A percentile compares a stretch with the other conserved stretches of the same genome.
These are phyloP conservation scores for Clarireedia sp. DNA, from an alignment of 2,329 filamentous ascomycete genomes.

Conservation along the genomic window DNA sequence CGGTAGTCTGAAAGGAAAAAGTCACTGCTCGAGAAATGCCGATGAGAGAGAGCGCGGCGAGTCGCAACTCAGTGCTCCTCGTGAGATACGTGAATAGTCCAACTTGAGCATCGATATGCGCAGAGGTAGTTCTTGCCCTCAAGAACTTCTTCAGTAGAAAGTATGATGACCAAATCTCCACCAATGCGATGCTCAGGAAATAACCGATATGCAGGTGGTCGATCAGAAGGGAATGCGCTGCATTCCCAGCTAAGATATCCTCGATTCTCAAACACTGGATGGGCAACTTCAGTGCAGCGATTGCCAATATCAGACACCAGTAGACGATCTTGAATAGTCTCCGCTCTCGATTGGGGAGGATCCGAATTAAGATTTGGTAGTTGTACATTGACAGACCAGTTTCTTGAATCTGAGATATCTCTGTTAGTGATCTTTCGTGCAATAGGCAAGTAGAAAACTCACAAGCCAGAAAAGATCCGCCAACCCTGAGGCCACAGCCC, in stretches of 20 bases:
- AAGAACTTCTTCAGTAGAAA: conserved; percentile 35
- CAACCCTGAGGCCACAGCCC: conserved; percentile 32
- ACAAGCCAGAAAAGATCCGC: conserved; percentile 37
- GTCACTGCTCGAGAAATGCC: conserved; percentile 35
- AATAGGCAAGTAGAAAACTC: background rate
- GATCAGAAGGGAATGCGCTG: conserved; percentile 20
- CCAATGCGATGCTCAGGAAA: conserved; percentile 34
- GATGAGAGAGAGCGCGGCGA: conserved; percentile 33
- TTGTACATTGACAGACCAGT: conserved; percentile 40
- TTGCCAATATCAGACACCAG: conserved; percentile 48
- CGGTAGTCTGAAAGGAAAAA: conserved; percentile 33
- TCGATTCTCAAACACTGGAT: conserved; percentile 30
- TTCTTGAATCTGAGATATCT: conserved; percentile 33
- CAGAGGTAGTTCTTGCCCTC: conserved; percentile 27
- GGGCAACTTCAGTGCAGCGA: conserved; percentile 39
- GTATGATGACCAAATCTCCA: conserved; percentile 34
- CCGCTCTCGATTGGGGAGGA: conserved; percentile 37
- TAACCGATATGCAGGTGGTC: conserved; percentile 36
- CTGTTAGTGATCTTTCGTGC: background rate
- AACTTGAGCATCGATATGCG: conserved; percentile 26
- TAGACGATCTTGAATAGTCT: conserved; percentile 44
- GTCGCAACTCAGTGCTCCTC: conserved; percentile 34
- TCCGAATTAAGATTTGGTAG: conserved; percentile 43
- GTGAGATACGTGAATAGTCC: conserved; percentile 35
- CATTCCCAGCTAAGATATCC: conserved; percentile 23